Evolutionary conservation across 2,329 filamentous ascomycete genomes (phyloP).

Genomic region (Colletotrichum acutatum): DNA sequence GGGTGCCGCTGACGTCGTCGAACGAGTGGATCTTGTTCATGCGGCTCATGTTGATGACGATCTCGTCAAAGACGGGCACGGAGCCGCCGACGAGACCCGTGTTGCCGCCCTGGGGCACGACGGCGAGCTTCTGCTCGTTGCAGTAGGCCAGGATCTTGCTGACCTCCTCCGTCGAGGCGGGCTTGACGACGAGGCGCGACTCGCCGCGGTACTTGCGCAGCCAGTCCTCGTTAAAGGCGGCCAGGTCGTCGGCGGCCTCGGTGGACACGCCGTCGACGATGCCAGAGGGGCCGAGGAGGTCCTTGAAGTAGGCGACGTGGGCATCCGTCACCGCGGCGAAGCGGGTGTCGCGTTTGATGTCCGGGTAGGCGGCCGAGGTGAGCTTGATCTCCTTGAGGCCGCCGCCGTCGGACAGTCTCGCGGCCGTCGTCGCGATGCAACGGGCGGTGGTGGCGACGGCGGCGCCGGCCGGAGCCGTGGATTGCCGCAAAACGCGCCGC

Average conservation of each 20-base stretch:
- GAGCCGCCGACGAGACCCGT: slow-evolving; percentile 95
- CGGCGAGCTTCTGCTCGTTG: slow-evolving; percentile 90
- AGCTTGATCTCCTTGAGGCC: slow-evolving; percentile 62
- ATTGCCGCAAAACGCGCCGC: slow-evolving; percentile 24
- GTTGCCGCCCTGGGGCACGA: slow-evolving; percentile 97
- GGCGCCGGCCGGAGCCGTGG: slow-evolving; percentile 22
- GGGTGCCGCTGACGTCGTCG: slow-evolving; percentile 89
- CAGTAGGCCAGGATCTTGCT: slow-evolving; percentile 94
- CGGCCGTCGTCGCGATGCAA: slow-evolving; percentile 30
- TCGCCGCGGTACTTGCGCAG: slow-evolving; percentile 99
- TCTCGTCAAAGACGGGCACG: slow-evolving; percentile 97
- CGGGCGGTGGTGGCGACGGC: slow-evolving; percentile 21
- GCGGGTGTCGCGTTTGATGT: slow-evolving; percentile 80
- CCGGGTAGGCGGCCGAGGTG: slow-evolving; percentile 88
- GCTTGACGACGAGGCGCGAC: slow-evolving; percentile 87
- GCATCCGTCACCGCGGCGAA: slow-evolving; percentile 80
- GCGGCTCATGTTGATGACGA: slow-evolving; percentile 88
- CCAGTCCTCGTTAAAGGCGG: slow-evolving; percentile 97
- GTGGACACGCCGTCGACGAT: slow-evolving; percentile 85
- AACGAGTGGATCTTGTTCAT: slow-evolving; percentile 95
- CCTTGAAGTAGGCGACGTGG: slow-evolving; percentile 85
- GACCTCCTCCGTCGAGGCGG: slow-evolving; percentile 85
- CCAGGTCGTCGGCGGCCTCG: slow-evolving; percentile 81
- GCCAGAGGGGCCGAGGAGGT: slow-evolving; percentile 83
- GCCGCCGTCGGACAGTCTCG: slow-evolving; percentile 17